phyloP scores from a whole-genome alignment of 2,329 filamentous ascomycete genomes.

The Cladobotryum mycophilum region DNA sequence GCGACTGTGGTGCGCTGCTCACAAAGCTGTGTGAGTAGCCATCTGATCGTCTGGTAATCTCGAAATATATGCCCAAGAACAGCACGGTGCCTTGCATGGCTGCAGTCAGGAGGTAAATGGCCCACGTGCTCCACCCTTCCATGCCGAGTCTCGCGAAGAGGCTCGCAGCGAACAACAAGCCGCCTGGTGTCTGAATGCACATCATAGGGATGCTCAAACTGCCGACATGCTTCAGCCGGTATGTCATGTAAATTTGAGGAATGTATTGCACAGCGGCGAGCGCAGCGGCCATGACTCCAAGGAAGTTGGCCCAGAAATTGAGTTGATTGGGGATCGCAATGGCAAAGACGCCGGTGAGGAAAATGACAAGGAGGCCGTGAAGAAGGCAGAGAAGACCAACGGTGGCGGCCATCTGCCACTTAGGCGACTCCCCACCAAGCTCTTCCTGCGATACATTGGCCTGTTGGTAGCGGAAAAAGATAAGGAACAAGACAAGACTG shows the following conservation, averaged over 20 bases:
- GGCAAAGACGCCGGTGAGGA: conserved; percentile 63
- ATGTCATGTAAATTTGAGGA: conserved; percentile 92
- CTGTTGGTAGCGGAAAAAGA: conserved; percentile 75
- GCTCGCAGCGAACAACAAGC: conserved; percentile 82
- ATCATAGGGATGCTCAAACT: conserved; percentile 96
- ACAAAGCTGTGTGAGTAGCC: conserved; percentile 16
- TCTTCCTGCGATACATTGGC: conserved; percentile 45
- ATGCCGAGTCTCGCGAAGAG: conserved; percentile 72
- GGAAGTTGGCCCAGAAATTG: conserved; percentile 73
- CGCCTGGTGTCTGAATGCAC: conserved; percentile 93
- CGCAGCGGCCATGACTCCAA: conserved; percentile 71
- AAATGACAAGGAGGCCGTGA: conserved; percentile 65
- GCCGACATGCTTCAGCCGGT: conserved; percentile 74
- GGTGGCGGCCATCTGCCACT: conserved; percentile 70
- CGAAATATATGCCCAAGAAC: conserved; percentile 72
- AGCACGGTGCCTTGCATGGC: conserved; percentile 76
- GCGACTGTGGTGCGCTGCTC: conserved; percentile 23
- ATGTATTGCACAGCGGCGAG: conserved; percentile 88
- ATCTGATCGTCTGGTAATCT: conserved; percentile 41
- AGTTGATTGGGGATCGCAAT: conserved; percentile 57
- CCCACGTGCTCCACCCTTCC: conserved; percentile 92
- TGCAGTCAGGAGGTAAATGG: conserved; percentile 82
- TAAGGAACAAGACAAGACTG: conserved; percentile 86
- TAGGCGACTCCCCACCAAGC: conserved; percentile 48
- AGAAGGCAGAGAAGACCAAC: conserved; percentile 68